Conservation (phyloP, 2,329 filamentous ascomycete species). For the Pseudophaeomoniella oleicola region DNA sequence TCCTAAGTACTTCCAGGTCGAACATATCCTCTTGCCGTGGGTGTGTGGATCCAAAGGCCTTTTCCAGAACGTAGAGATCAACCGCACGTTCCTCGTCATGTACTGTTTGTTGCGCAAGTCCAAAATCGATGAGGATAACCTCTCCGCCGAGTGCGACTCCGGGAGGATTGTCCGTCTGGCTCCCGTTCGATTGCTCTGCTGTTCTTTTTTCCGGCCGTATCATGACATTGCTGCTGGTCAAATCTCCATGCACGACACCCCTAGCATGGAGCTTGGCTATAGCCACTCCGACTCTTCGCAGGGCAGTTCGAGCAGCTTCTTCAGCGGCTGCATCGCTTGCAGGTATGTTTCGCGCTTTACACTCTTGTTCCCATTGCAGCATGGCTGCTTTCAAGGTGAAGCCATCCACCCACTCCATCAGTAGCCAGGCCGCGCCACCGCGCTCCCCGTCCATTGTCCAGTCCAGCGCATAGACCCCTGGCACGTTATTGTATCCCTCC, state of each 20-base stretch:
- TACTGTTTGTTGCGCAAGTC: conserved; percentile 64
- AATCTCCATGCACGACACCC: conserved; percentile 86
- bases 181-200: background rate
- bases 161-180: conserved; percentile 17
- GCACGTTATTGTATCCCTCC: conserved; percentile 62
- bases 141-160: conserved; percentile 43
- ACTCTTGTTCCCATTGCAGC: conserved; percentile 14
- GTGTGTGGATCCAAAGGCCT: conserved; percentile 90
- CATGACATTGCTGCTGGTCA: conserved; percentile 98
- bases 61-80: conserved; percentile 87
- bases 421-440: conserved; percentile 53
- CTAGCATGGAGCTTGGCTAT: conserved; percentile 65
- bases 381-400: conserved; percentile 42
- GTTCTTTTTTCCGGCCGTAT: conserved; percentile 32
- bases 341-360: conserved; percentile 11
- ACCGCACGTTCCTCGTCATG: conserved; percentile 90
- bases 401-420: conserved; percentile 76
- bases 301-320: conserved; percentile 41
- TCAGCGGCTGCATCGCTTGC: conserved; percentile 22
- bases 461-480: conserved; percentile 59
- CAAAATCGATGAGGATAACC: conserved; percentile 87
- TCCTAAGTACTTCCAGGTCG: conserved; percentile 43
- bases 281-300: conserved; percentile 55
- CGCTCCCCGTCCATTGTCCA: conserved; percentile 43
- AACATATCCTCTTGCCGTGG: conserved; percentile 70